These are phyloP conservation scores for Ceratobasidium sp. DNA, from an alignment of 1,284 basidiomycete genomes.

Conservation along the genomic window DNA sequence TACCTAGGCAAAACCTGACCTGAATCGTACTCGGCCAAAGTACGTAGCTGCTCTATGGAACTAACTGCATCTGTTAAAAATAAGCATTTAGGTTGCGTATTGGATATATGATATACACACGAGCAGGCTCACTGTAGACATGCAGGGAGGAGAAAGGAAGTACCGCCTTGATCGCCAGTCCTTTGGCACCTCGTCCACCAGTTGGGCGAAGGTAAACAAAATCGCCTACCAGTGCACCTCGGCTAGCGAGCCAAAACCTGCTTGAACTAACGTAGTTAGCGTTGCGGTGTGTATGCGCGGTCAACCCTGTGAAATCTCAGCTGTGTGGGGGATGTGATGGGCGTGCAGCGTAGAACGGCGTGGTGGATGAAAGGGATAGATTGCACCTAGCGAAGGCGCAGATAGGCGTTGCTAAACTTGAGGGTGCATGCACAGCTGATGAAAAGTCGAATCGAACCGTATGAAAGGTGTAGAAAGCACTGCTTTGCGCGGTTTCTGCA, in stretches of 20 bases:
- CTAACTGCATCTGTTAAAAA: background rate
- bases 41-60: background rate
- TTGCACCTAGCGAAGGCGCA: background rate
- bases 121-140: background rate
- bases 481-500: background rate
- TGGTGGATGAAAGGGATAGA: background rate
- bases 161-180: background rate
- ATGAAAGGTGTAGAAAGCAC: background rate
- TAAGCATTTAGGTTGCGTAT: background rate
- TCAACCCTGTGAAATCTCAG: background rate
- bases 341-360: background rate
- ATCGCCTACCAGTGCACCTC: background rate
- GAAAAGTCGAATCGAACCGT: background rate
- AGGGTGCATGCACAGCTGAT: background rate
- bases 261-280: background rate
- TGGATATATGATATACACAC: background rate
- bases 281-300: background rate
- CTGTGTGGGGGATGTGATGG: background rate
- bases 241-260: background rate
- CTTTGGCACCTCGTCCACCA: background rate
- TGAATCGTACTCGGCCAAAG: too few relatives aligned
- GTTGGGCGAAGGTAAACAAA: background rate
- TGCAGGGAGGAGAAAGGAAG: background rate
- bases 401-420: background rate
- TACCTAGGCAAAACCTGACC: background rate